Evolutionary conservation across 129 eudicot species (phyloP), one percentile per base, ranked within the genome.

Genomic region (Arctium minus): DNA sequence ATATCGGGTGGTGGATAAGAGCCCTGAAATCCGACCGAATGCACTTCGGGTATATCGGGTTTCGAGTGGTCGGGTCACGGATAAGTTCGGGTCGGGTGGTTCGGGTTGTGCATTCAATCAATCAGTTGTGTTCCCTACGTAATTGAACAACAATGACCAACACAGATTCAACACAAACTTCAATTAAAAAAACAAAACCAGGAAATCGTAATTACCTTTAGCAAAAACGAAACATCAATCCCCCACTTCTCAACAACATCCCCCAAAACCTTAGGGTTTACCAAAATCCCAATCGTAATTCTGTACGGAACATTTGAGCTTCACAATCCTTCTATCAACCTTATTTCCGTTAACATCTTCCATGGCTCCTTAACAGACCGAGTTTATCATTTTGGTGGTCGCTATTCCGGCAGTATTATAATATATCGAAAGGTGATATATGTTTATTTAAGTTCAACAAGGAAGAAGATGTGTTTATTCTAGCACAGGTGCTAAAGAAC

Each of bases 191-290:
- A 38, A 32, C 3, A 6, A 13, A n/a, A n/a, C n/a, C n/a, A 48
- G 1, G 0, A 70, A 4, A n/a, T 7, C 6, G 3, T 17, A 33
- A 39, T 36, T 88, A 95, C 98, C 98, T 95, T 95, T 2, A 93
- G 86, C 83, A 95, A 86, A 70, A 95, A 91, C 50, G 99, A 97
- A 3, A 95, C 93, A 85, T 91, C 89, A 67, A 22, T 50, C 1
- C 97, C 94, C 97, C 97, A 95, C 75, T 86, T 90, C 13, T 87
- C 80, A 83, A 95, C 97, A 91, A 89, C 88, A 79, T 90, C 88
- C 31, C 99, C 99, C 48, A 95, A 86, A 46, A 92, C 97, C 85
- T 79, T 37, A 77, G 97, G 97, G 82, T 93, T 93, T 76, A 68
- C 86, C 72, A 75, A 79, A 83, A 95, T 91, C 97, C 97, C 99